phyloP scores from a whole-genome alignment of 176 grass and related monocot genomes.

The Aegilops longissima region DNA sequence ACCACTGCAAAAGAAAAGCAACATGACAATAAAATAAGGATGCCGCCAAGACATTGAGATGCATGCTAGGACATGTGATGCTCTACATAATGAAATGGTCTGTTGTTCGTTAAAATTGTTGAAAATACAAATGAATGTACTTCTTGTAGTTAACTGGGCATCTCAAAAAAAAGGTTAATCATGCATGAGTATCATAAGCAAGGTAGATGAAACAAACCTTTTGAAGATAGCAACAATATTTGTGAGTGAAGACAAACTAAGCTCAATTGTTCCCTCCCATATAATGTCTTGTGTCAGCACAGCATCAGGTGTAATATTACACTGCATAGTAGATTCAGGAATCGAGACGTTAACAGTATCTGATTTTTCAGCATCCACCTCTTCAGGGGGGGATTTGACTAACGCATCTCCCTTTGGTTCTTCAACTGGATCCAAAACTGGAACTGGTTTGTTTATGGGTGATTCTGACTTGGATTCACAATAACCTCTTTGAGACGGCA shows the following conservation, averaged over 20 bases:
- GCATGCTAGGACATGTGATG: conserved; percentile 1
- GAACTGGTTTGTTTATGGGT: not conserved
- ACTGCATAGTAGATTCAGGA: conserved; percentile 22
- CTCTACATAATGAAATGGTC: not conserved
- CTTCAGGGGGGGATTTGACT: conserved; percentile 25
- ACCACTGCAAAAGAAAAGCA: conserved; percentile 49
- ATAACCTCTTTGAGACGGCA: conserved; percentile 26
- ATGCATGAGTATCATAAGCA: not conserved
- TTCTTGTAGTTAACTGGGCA: not conserved
- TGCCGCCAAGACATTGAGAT: not conserved
- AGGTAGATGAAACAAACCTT: conserved; percentile 55
- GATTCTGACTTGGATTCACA: conserved; percentile 3
- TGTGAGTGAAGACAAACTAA: conserved; percentile 48
- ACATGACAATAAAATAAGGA: not conserved
- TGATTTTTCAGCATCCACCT: conserved; percentile 34
- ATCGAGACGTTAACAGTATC: conserved; percentile 30
- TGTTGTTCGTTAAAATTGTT: not conserved
- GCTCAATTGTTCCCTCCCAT: conserved; percentile 75
- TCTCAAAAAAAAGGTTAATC: not conserved
- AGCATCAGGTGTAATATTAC: conserved; percentile 14
- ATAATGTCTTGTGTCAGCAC: conserved; percentile 22
- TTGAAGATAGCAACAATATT: conserved; percentile 65
- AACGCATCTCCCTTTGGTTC: conserved; percentile 9
- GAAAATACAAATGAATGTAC: not conserved
- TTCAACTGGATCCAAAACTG: not conserved